These are phyloP conservation scores for Oryza glumipatula DNA, from an alignment of 176 grass and related monocot genomes.

Conservation along the genomic window DNA sequence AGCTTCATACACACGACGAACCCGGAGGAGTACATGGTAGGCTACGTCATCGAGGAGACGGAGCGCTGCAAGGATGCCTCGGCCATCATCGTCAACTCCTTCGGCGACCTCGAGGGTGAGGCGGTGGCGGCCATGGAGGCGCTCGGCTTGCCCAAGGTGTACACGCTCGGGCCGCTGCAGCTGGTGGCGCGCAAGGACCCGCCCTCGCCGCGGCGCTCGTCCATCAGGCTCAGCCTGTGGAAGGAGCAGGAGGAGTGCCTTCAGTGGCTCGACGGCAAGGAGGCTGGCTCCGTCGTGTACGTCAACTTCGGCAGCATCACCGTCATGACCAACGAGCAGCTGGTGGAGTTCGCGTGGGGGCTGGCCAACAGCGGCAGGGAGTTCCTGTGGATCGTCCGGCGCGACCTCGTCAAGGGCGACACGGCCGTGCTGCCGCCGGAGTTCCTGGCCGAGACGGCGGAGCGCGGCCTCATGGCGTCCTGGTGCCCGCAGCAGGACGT, in stretches of 20 bases:
- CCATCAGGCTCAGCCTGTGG: slow-evolving; percentile 60
- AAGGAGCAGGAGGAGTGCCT: slow-evolving; percentile 68
- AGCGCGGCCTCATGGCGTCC: slow-evolving; percentile 53
- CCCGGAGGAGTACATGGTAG: slow-evolving; percentile 59
- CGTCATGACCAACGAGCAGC: slow-evolving; percentile 61
- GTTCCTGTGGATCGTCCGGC: slow-evolving; percentile 84
- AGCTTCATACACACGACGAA: slow-evolving; percentile 76
- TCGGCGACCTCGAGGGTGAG: slow-evolving; percentile 61
- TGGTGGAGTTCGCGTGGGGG: slow-evolving; percentile 85
- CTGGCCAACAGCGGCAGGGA: slow-evolving; percentile 62
- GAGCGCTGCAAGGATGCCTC: slow-evolving; percentile 47
- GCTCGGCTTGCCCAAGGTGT: slow-evolving; percentile 48
- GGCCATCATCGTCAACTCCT: slow-evolving; percentile 66
- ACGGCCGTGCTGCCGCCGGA: slow-evolving; percentile 58
- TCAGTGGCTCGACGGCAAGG: slow-evolving; percentile 57
- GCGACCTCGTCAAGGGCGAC: slow-evolving; percentile 67
- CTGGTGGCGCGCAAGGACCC: slow-evolving; percentile 47
- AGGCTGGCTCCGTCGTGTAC: slow-evolving; percentile 62
- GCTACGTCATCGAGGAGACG: slow-evolving; percentile 42
- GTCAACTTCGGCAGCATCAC: slow-evolving; percentile 91
- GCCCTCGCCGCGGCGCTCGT: slow-evolving; percentile 38
- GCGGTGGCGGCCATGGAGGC: slow-evolving; percentile 54
- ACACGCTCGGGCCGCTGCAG: slow-evolving; percentile 66
- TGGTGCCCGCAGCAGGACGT: slow-evolving; percentile 86
- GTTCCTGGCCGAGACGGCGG: slow-evolving; percentile 58